Conservation (phyloP, 1,284 basidiomycete species). For the Erythrobasidium hasegawianum region DNA sequence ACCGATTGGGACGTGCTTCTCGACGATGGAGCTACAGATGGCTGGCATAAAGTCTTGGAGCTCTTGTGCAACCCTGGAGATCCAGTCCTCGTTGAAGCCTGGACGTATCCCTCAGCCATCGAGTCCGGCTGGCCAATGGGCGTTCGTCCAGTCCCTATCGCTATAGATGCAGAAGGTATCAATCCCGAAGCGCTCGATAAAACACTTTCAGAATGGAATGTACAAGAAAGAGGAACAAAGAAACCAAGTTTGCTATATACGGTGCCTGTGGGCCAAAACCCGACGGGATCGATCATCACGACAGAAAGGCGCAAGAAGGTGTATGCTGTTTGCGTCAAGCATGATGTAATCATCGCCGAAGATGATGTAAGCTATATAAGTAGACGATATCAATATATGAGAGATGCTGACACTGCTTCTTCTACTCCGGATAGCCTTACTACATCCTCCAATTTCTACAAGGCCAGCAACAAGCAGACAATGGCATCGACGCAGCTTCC, state of each 20-base stretch:
- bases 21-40: conserved; percentile 73
- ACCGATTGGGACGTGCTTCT: conserved; percentile 61
- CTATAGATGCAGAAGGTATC: conserved; percentile 71
- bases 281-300: conserved; percentile 63
- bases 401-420: too few species aligned
- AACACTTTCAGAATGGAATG: conserved; percentile 66
- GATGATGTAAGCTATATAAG: conserved; percentile 51
- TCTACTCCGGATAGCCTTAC: conserved; percentile 63
- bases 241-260: conserved; percentile 72
- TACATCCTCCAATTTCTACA: conserved; percentile 61
- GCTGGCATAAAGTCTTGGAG: conserved; percentile 57
- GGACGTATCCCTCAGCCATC: conserved; percentile 53
- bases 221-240: conserved; percentile 55
- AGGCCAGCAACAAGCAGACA: conserved; percentile 12
- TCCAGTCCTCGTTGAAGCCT: conserved; percentile 61
- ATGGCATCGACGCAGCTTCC: neutral
- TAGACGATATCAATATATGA: neutral
- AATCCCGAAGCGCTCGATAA: conserved; percentile 60
- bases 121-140: conserved; percentile 54
- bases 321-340: conserved; percentile 73
- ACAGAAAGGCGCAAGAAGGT: conserved; percentile 67
- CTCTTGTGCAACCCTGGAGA: conserved; percentile 71
- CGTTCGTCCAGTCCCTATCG: conserved; percentile 58
- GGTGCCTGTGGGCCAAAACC: conserved; percentile 72
- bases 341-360: conserved; percentile 53